Evolutionary conservation across 148 eudicot species (phyloP).

Genomic region (Spergularia marina): DNA sequence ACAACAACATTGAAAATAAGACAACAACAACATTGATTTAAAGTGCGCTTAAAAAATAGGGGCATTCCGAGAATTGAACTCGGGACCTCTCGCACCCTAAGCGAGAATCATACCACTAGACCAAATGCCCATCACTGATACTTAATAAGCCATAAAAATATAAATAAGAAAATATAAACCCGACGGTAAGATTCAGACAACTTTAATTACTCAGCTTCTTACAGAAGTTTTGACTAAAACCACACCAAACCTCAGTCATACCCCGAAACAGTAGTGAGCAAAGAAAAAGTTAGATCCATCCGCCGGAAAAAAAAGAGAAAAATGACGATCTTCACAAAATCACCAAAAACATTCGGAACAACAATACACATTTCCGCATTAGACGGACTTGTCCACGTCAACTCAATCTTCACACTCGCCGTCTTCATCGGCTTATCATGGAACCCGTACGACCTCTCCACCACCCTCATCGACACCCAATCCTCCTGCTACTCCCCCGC

Average conservation of each 20-base stretch:
- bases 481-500: conserved; percentile 18
- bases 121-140: conserved; percentile 31
- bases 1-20: no score
- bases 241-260: background rate
- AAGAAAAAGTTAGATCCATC: background rate
- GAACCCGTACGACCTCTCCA: conserved; percentile 59
- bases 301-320: background rate
- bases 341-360: conserved; percentile 38
- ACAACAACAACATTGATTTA: no score
- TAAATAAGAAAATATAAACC: no score
- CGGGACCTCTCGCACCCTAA: conserved; percentile 55
- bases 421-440: conserved; percentile 71
- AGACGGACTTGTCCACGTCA: conserved; percentile 68
- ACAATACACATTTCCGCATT: conserved; percentile 62
- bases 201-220: no score
- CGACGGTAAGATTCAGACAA: no score
- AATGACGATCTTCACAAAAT: conserved; percentile 17
- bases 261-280: background rate
- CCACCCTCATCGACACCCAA: conserved; percentile 39
- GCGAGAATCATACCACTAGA: conserved; percentile 47
- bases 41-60: background rate
- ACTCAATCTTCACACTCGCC: conserved; percentile 77
- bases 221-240: background rate
- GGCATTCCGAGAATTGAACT: conserved; percentile 49
- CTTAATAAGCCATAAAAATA: no score